Evolutionary conservation across 768 basidiomycete genomes (phyloP), one percentile per base, ranked within the genome.

Genomic region (Roridomyces roridus): DNA sequence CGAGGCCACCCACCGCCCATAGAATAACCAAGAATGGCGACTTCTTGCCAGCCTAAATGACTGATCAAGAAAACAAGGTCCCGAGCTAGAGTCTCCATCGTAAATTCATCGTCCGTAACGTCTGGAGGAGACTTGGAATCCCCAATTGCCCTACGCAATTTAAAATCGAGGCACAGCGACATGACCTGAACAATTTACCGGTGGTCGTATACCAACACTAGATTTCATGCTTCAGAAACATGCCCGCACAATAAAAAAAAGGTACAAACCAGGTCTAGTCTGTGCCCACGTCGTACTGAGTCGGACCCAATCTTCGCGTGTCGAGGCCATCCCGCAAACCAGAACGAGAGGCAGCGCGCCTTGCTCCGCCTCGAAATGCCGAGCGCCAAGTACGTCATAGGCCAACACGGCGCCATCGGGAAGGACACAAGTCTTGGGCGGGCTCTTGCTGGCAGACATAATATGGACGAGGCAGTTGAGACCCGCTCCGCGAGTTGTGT

Each of bases 171-270:
- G n/a, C n/a, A n/a, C n/a, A n/a, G n/a, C n/a, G n/a, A n/a, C n/a
- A 26, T 4, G 20, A 6, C 8, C 11, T n/a, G 10, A 11, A 25
- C 34, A 26, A 31, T 48, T 51, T n/a, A 42, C 56, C 50, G 40
- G 37, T 68, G 67, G 36, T 70, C 69, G 55, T 65, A 71, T 21
- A 68, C 44, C 37, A 71, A 46, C 34, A 71, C 70, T 71, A 10
- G n/a, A 14, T 12, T 44, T 26, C 10, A 29, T 41, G n/a, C n/a
- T n/a, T n/a, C n/a, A n/a, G n/a, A n/a, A n/a, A n/a, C n/a, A n/a
- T n/a, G n/a, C n/a, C n/a, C n/a, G n/a, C n/a, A n/a, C 11, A 21
- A n/a, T 14, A 23, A 18, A 5, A 20, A 21, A 40, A 24, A 21
- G 17, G 1, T 15, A 15, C 50, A 25, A 6, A 70, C 69, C 68